A percentile compares a stretch with the other conserved stretches of the same genome.
Conservation (phyloP, 163 green algal species). For the Volvox carteri region DNA sequence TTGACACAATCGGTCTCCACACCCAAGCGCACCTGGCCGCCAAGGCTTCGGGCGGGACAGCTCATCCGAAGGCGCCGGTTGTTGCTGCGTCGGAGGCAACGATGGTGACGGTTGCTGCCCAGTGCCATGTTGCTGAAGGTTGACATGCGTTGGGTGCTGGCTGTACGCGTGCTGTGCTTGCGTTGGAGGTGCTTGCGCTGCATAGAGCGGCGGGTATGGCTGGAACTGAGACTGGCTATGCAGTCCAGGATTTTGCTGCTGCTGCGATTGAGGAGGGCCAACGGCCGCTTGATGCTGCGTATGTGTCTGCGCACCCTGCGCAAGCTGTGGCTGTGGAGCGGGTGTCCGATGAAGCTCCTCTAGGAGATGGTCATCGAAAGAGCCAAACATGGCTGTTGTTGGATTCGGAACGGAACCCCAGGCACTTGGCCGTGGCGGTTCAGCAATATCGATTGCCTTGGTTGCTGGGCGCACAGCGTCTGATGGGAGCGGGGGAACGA, state of each 20-base stretch:
- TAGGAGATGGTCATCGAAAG: conserved; percentile 56
- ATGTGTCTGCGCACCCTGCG: not conserved
- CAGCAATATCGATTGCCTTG: conserved; percentile 51
- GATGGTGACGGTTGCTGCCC: not conserved
- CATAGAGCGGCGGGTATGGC: conserved; percentile 13
- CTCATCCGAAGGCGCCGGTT: not conserved
- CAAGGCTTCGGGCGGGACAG: conserved; percentile 29
- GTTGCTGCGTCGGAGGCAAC: not conserved
- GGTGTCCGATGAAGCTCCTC: conserved; percentile 48
- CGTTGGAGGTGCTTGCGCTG: not conserved
- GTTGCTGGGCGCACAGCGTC: not conserved
- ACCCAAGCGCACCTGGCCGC: conserved; percentile 53
- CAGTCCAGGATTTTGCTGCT: not conserved
- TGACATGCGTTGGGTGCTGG: conserved; percentile 6
- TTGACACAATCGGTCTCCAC: no score
- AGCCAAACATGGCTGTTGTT: conserved; percentile 58
- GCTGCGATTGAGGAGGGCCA: not conserved
- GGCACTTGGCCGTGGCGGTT: conserved; percentile 31
- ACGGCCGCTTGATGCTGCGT: not conserved
- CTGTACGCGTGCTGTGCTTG: conserved; percentile 13
- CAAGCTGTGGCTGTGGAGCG: conserved; percentile 46
- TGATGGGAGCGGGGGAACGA: not conserved
- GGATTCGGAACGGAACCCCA: conserved; percentile 50
- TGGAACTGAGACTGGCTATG: not conserved
- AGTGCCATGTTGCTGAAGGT: not conserved